A percentile compares a stretch with the other conserved stretches of the same genome.
Evolutionary conservation across 2,329 filamentous ascomycete species (phyloP).

Genomic region (Ilyonectria mors-panacis): DNA sequence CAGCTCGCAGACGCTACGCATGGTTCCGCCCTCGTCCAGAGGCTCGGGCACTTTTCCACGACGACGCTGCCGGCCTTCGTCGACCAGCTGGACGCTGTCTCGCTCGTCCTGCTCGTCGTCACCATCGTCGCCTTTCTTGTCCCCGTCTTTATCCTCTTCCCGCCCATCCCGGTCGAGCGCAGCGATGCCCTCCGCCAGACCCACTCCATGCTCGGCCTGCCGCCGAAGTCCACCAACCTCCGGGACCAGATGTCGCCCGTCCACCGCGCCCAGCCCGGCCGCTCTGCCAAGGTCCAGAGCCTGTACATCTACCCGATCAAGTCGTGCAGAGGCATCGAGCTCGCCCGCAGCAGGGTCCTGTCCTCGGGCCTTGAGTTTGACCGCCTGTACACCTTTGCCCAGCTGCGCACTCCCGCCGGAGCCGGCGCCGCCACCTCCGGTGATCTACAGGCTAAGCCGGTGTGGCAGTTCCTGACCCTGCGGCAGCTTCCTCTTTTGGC

Average conservation of each 20-base stretch:
- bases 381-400: conserved; percentile 86
- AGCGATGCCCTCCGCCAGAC: conserved; percentile 70
- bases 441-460: conserved; percentile 58
- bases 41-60: conserved; percentile 38
- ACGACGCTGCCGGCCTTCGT: conserved; percentile 41
- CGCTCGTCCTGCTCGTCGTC: conserved; percentile 58
- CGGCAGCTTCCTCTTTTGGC: conserved; percentile 79
- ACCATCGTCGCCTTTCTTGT: conserved; percentile 67
- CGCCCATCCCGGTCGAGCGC: conserved; percentile 66
- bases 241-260: conserved; percentile 43
- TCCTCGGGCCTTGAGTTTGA: conserved; percentile 83
- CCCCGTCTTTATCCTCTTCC: conserved; percentile 69
- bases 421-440: conserved; percentile 35
- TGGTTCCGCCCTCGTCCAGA: conserved; percentile 35
- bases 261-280: conserved; percentile 40
- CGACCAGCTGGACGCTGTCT: conserved; percentile 48
- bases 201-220: conserved; percentile 64
- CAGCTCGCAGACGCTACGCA: conserved; percentile 35
- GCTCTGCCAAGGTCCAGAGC: conserved; percentile 64
- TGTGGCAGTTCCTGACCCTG: conserved; percentile 81
- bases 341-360: conserved; percentile 75
- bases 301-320: conserved; percentile 88
- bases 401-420: conserved; percentile 54
- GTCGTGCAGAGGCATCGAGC: conserved; percentile 83
- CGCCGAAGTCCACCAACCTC: conserved; percentile 56